Evolutionary conservation across 768 basidiomycete genomes (phyloP), one percentile per base, ranked within the genome.

Genomic region (Tubosaeta sp.): DNA sequence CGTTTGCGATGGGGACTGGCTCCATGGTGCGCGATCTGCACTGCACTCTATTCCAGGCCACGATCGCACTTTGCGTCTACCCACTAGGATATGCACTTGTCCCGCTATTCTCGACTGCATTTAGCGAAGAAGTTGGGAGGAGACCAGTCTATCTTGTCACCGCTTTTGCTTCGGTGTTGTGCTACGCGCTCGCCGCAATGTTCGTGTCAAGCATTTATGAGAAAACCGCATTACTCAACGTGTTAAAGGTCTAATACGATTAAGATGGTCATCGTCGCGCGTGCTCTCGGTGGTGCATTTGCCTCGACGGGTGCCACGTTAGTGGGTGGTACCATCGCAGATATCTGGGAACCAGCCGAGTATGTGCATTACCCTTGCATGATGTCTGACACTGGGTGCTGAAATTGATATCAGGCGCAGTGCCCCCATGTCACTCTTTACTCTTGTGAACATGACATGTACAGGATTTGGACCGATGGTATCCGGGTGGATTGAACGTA

Each of bases 381-480:
- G 19, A 41, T 9, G 5, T 41, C 11, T 9, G 13, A 7, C 42
- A 16, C 13, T 19, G 52, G 32, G 58, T 9, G 6, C 25, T 34
- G 41, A 22, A 9, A 12, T 30, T 31, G 32, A 29, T 38, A 22
- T 12, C 41, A 88, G 86, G 34, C 86, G 87, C 16, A 83, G 86
- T 1, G 54, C 84, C 2, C 87, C 88, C 0, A 90, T 91, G 87
- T 73, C 85, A 0, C 55, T 86, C 2, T 94, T 90, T 64, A 68
- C 84, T 0, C 52, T 83, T 11, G 72, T 74, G 3, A 86, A 83
- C 3, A 68, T 90, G 30, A 75, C 75, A 3, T 83, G 80, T 1
- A 82, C 81, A 2, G 85, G 82, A 0, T 40, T 90, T 3, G 88
- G 84, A 12, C 82, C 87, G 1, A 67, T 86, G 3, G 66, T 76